Conservation (phyloP, 306 rosid species). For the Prinsepia uniflora region DNA sequence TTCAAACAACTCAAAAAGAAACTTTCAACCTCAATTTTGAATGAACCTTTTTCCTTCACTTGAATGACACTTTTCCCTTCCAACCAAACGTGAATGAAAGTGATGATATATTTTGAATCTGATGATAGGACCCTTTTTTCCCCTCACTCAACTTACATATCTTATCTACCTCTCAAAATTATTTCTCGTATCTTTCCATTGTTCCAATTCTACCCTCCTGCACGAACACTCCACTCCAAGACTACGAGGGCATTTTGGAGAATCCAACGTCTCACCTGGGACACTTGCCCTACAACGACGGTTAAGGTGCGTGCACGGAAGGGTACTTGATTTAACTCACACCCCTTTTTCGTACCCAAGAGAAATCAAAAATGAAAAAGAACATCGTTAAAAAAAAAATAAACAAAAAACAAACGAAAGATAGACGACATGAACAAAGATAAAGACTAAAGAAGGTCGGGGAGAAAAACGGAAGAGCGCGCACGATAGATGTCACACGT, state of each 20-base stretch:
- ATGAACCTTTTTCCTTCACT: constrained; percentile 6
- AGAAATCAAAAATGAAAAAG: not conserved
- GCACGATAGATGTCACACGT: constrained; percentile 47
- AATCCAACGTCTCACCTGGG: not conserved
- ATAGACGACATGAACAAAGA: not conserved
- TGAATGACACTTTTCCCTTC: constrained; percentile 5
- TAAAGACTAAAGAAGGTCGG: constrained; percentile 9
- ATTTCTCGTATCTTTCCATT: constrained; percentile 18
- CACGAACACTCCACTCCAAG: not conserved
- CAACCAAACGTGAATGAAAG: constrained; percentile 15
- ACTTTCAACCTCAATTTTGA: constrained; percentile 9
- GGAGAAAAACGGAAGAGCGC: constrained; percentile 44
- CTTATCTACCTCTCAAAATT: constrained; percentile 32
- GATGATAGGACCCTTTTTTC: not conserved
- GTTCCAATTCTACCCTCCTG: constrained; percentile 21
- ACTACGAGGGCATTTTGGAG: constrained; percentile 17
- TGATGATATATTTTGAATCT: not conserved
- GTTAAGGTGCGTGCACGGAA: constrained; percentile 26
- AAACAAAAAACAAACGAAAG: not conserved
- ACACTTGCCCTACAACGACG: constrained; percentile 38
- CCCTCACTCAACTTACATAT: constrained; percentile 32
- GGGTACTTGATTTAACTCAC: constrained; percentile 40
- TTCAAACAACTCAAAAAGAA: not conserved
- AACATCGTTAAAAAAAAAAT: not conserved
- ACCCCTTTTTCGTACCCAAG: constrained; percentile 23